A percentile compares a stretch with the other conserved stretches of the same genome.
phyloP scores from a whole-genome alignment of 805 yeast genomes.

The Gaillardinia entomophila region DNA sequence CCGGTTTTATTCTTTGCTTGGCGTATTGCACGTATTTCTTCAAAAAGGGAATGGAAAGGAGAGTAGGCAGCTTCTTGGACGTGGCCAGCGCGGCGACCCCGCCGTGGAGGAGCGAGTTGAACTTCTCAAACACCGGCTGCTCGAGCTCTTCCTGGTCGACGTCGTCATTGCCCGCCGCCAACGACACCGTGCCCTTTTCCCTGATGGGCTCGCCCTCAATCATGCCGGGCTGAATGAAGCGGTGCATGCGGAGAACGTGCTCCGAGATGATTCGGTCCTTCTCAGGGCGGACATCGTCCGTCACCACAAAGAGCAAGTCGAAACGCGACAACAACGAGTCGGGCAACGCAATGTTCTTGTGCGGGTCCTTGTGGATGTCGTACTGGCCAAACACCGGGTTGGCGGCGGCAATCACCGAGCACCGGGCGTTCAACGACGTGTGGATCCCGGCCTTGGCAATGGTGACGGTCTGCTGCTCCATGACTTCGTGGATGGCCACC shows the following conservation, averaged over 20 bases:
- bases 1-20: conserved; percentile 80
- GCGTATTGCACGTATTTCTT: conserved; percentile 93
- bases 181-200: conserved; percentile 61
- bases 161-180: conserved; percentile 73
- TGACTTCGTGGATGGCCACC: conserved; percentile 98
- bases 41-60: conserved; percentile 73
- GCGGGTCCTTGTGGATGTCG: conserved; percentile 93
- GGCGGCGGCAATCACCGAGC: conserved; percentile 96
- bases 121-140: conserved; percentile 76
- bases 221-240: conserved; percentile 81
- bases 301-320: conserved; percentile 89
- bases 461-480: conserved; percentile 99
- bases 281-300: conserved; percentile 85
- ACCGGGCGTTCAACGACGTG: conserved; percentile 91
- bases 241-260: conserved; percentile 91
- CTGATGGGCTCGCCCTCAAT: conserved; percentile 92
- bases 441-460: conserved; percentile 98
- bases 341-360: conserved; percentile 92
- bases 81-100: conserved; percentile 44
- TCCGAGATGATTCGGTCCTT: conserved; percentile 86
- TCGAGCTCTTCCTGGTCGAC: conserved; percentile 40
- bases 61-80: conserved; percentile 20
- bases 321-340: conserved; percentile 96
- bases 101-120: conserved; percentile 74
- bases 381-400: conserved; percentile 97